Evolutionary conservation across 2,329 filamentous ascomycete species (phyloP).

Genomic region (Pseudogymnoascus sp.): DNA sequence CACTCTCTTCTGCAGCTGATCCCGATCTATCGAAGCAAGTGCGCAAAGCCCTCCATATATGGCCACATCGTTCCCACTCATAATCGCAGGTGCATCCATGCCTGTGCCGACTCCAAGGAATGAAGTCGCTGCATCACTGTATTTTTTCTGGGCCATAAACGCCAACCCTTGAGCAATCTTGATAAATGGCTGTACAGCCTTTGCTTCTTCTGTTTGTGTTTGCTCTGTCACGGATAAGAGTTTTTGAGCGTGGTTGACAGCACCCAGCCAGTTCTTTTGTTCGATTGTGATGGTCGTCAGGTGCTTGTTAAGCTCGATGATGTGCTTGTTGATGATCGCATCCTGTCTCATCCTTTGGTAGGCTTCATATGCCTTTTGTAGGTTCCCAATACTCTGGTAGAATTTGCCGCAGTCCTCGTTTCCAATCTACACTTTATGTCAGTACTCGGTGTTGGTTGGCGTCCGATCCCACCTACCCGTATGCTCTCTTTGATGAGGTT

Average conservation of each 20-base stretch:
- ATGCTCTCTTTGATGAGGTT: conserved; percentile 98
- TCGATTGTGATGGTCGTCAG: conserved; percentile 69
- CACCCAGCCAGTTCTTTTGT: conserved; percentile 67
- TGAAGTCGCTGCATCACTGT: conserved; percentile 57
- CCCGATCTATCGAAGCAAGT: conserved; percentile 78
- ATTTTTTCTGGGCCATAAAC: conserved; percentile 48
- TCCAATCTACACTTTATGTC: conserved; percentile 59
- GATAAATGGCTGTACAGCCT: conserved; percentile 41
- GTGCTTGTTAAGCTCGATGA: conserved; percentile 73
- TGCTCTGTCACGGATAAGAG: conserved; percentile 39
- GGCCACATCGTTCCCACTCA: conserved; percentile 80
- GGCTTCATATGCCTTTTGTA: conserved; percentile 63
- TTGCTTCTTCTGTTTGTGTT: conserved; percentile 32
- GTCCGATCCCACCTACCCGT: conserved; percentile 47
- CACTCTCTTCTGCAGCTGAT: conserved; percentile 64
- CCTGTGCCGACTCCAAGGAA: conserved; percentile 40
- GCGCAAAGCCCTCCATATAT: conserved; percentile 87
- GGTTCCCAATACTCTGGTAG: conserved; percentile 69
- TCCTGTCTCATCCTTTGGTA: conserved; percentile 86
- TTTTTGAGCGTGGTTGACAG: conserved; percentile 59
- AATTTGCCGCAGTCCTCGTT: conserved; percentile 87
- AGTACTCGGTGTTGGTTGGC: not conserved
- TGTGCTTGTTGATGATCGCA: conserved; percentile 74
- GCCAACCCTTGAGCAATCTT: conserved; percentile 54
- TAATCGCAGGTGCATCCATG: conserved; percentile 50